A percentile compares a stretch with the other conserved stretches of the same genome.
Evolutionary conservation across 495 filamentous ascomycete genomes (phyloP).

Genomic region (Penicillium arizonense): DNA sequence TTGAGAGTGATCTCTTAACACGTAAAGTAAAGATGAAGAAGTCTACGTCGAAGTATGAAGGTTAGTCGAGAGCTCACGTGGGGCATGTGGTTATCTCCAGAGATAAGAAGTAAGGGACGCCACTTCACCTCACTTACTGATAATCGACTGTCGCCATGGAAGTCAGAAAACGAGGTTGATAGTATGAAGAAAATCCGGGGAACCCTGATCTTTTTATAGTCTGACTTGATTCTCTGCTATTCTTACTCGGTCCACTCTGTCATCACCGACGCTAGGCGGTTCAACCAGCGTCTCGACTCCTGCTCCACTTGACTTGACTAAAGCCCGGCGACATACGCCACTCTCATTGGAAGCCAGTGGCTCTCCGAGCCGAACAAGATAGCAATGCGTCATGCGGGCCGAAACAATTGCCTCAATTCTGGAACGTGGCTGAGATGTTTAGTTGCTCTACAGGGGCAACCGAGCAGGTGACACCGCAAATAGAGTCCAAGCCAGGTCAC

Average conservation of each 20-base stretch:
- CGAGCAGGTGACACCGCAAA: constrained; percentile 3
- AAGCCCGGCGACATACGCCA: constrained; percentile 19
- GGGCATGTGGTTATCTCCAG: constrained; percentile 4
- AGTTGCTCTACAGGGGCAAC: constrained; percentile 2
- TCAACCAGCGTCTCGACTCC: constrained; percentile 21
- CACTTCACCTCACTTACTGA: constrained; percentile 10
- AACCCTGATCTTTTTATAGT: constrained; percentile 16
- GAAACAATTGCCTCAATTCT: constrained; percentile 29
- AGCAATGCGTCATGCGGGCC: constrained; percentile 35
- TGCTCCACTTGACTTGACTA: constrained; percentile 17
- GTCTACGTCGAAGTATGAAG: constrained; percentile 8
- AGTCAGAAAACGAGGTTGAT: background rate
- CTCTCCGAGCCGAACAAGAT: constrained; percentile 28
- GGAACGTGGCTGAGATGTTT: constrained; percentile 9
- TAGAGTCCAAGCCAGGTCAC: background rate
- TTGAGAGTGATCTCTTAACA: constrained; percentile 10
- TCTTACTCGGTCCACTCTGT: constrained; percentile 3
- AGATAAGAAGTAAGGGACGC: constrained; percentile 10
- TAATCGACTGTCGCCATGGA: constrained; percentile 16
- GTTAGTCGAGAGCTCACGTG: constrained; percentile 12
- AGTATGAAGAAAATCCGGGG: constrained; percentile 20
- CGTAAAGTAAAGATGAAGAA: constrained; percentile 16
- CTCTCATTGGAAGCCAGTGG: constrained; percentile 19
- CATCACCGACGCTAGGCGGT: constrained; percentile 23
- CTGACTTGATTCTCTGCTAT: background rate